Conservation (phyloP, 441 rosid genomes). For the Syzygium malaccense region DNA sequence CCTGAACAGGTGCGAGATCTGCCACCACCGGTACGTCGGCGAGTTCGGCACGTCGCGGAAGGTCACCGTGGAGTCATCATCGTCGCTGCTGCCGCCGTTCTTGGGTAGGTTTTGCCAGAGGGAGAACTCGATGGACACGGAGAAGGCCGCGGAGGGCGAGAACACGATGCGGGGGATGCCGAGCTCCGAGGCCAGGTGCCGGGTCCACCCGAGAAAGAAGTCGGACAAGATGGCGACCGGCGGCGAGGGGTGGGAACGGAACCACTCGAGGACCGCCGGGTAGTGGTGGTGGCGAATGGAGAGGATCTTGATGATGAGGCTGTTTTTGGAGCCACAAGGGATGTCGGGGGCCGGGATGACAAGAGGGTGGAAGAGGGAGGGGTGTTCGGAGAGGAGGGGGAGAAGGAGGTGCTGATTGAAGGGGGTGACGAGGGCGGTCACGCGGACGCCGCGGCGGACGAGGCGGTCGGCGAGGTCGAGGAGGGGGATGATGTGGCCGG, state of each 20-base stretch:
- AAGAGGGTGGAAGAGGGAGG: conserved; percentile 15
- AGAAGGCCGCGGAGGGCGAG: not conserved
- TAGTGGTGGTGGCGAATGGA: not conserved
- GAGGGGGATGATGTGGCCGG: conserved; percentile 58
- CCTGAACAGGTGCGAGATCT: not conserved
- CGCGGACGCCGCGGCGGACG: conserved; percentile 29
- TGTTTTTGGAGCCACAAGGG: not conserved
- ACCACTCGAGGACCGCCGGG: not conserved
- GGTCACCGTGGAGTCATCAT: not conserved
- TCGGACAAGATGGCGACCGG: not conserved
- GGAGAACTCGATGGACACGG: not conserved
- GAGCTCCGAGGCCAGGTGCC: not conserved
- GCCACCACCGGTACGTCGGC: not conserved
- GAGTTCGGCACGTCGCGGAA: not conserved
- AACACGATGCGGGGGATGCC: not conserved
- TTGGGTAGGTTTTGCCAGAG: conserved; percentile 5
- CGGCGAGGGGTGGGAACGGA: not conserved
- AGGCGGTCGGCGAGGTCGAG: conserved; percentile 45
- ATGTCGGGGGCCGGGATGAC: conserved; percentile 21
- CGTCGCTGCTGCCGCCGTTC: not conserved
- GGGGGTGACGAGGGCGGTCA: conserved; percentile 37
- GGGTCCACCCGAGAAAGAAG: not conserved
- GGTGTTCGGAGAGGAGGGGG: conserved; percentile 21
- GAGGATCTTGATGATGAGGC: not conserved
- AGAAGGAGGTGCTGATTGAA: conserved; percentile 23